phyloP scores from a whole-genome alignment of 176 grass and related monocot genomes.

The Oryza meyeriana region DNA sequence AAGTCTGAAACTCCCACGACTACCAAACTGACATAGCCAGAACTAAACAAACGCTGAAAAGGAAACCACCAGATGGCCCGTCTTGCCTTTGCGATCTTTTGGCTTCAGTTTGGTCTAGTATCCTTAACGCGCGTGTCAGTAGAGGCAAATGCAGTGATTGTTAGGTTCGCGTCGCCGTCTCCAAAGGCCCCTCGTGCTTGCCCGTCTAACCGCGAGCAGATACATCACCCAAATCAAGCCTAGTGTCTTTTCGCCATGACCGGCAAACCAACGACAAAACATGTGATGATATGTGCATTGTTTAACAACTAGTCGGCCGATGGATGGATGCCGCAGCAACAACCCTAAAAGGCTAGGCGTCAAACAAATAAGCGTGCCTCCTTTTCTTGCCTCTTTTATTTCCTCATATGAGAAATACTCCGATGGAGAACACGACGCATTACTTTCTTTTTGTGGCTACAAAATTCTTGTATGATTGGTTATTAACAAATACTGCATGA shows the following conservation, averaged over 20 bases:
- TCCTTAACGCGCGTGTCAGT: background rate
- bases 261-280: background rate
- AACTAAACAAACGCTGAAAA: background rate
- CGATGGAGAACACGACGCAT: background rate
- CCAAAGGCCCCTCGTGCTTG: conserved; percentile 12
- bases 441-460: background rate
- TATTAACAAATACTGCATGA: background rate
- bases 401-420: background rate
- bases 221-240: background rate
- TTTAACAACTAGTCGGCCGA: background rate
- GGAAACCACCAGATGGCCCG: background rate
- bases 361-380: background rate
- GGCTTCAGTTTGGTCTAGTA: background rate
- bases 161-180: conserved; percentile 40
- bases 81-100: background rate
- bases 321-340: background rate
- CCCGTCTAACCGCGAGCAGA: conserved; percentile 14
- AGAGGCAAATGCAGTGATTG: background rate
- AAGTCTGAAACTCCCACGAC: background rate
- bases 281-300: conserved; percentile 5
- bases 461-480: background rate
- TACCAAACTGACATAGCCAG: background rate
- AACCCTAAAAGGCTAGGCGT: background rate
- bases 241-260: background rate
- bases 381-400: background rate